Conservation (phyloP, 768 basidiomycete species). For the Rhodotorula paludigena region DNA sequence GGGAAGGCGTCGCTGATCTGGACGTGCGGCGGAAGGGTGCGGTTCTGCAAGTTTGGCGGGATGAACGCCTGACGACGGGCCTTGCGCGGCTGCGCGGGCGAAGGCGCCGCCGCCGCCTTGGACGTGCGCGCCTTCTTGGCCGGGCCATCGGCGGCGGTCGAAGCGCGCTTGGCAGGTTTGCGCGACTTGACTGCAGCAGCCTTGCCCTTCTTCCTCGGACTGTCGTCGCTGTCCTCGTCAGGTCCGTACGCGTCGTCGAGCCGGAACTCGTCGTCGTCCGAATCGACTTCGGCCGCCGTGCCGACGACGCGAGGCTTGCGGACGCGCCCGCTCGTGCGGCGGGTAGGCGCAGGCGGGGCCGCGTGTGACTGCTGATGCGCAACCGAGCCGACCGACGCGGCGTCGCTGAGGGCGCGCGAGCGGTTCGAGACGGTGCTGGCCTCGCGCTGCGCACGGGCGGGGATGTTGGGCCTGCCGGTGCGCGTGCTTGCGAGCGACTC, state of each 20-base stretch:
- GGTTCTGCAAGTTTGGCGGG: slow-evolving; percentile 15
- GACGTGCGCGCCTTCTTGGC: slow-evolving; percentile 12
- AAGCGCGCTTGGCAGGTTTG: slow-evolving; percentile 9
- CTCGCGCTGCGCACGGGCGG: slow-evolving; percentile 16
- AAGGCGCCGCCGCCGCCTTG: not conserved
- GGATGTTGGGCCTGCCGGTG: slow-evolving; percentile 7
- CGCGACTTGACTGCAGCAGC: slow-evolving; percentile 3
- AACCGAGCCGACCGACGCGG: not conserved
- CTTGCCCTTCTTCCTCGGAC: slow-evolving; percentile 20
- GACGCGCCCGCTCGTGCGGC: slow-evolving; percentile 10
- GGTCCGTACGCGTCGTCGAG: slow-evolving; percentile 7
- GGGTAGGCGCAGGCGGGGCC: not conserved
- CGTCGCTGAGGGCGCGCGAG: slow-evolving; percentile 21
- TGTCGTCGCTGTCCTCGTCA: not conserved
- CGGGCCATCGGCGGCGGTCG: not conserved
- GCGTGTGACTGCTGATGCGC: not conserved
- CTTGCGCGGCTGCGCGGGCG: slow-evolving; percentile 6
- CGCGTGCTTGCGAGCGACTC: slow-evolving; percentile 25
- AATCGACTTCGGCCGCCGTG: not conserved
- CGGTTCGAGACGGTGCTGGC: slow-evolving; percentile 12
- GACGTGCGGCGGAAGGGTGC: slow-evolving; percentile 56
- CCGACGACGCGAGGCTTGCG: slow-evolving; percentile 14
- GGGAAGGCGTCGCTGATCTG: slow-evolving; percentile 55
- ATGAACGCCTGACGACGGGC: slow-evolving; percentile 25
- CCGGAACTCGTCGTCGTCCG: slow-evolving; percentile 11